Conservation (phyloP, 2,329 filamentous ascomycete species). For the Metarhizium guizhouense region DNA sequence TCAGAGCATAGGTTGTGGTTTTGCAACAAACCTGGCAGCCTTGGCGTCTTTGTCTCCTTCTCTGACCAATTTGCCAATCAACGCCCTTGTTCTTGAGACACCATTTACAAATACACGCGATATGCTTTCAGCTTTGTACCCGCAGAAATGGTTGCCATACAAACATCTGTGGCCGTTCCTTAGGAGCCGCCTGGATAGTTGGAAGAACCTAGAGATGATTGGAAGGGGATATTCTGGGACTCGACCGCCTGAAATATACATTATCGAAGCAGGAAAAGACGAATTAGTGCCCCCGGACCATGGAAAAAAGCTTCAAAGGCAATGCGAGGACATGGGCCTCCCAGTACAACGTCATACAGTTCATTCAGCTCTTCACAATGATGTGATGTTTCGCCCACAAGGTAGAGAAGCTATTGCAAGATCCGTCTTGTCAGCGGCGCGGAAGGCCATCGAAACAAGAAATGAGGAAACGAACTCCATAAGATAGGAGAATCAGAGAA, state of each 20-base stretch:
- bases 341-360: constrained; percentile 35
- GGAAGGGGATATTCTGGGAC: constrained; percentile 10
- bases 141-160: constrained; percentile 73
- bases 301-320: constrained; percentile 33
- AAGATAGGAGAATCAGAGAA: constrained; percentile 2
- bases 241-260: constrained; percentile 30
- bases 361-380: constrained; percentile 45
- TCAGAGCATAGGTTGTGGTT: constrained; percentile 66
- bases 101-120: constrained; percentile 62
- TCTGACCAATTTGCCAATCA: constrained; percentile 26
- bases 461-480: constrained; percentile 1
- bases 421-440: constrained; percentile 25
- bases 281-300: constrained; percentile 49
- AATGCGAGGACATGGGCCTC: constrained; percentile 39
- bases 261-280: constrained; percentile 48
- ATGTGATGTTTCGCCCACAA: constrained; percentile 38
- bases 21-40: constrained; percentile 53
- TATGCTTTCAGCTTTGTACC: constrained; percentile 66
- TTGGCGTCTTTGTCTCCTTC: constrained; percentile 18
- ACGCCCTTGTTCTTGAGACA: constrained; percentile 60
- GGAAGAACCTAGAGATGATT: constrained; percentile 38
- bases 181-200: constrained; percentile 52
- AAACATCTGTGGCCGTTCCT: constrained; percentile 66
- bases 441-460: neutral
- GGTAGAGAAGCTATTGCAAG: constrained; percentile 36